Evolutionary conservation across 176 grass and related monocot genomes (phyloP).

Genomic region (Zizania latifolia): DNA sequence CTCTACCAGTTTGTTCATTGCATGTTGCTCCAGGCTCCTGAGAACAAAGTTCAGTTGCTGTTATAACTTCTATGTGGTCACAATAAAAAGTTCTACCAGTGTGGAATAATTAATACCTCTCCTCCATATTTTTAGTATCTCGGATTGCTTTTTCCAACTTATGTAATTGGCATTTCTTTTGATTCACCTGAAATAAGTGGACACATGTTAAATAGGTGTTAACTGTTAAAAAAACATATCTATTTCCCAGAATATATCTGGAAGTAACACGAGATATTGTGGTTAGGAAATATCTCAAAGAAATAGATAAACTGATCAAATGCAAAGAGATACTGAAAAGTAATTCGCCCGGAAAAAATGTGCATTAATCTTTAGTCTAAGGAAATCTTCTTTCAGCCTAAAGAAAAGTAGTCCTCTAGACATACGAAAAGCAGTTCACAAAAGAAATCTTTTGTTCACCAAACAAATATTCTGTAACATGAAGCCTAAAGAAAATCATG

Average conservation of each 20-base stretch:
- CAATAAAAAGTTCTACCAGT: neutral
- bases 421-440: too few relatives aligned
- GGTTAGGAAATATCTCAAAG: neutral
- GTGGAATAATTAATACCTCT: conserved; percentile 43
- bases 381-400: too few relatives aligned
- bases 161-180: conserved; percentile 42
- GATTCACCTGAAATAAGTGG: conserved; percentile 39
- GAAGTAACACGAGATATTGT: neutral
- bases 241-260: neutral
- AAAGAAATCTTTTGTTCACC: neutral
- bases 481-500: conserved; percentile 13
- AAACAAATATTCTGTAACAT: neutral
- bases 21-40: conserved; percentile 55
- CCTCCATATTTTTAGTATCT: conserved; percentile 51
- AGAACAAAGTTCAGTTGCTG: conserved; percentile 16
- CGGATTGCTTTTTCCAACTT: conserved; percentile 52
- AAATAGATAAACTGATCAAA: neutral
- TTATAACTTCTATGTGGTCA: neutral
- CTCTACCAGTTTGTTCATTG: conserved; percentile 66
- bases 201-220: conserved; percentile 1
- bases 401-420: too few relatives aligned
- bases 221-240: neutral
- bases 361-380: neutral
- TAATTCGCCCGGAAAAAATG: neutral
- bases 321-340: neutral